phyloP scores from a whole-genome alignment of 805 yeast species.

The Metschnikowia orientalis region DNA sequence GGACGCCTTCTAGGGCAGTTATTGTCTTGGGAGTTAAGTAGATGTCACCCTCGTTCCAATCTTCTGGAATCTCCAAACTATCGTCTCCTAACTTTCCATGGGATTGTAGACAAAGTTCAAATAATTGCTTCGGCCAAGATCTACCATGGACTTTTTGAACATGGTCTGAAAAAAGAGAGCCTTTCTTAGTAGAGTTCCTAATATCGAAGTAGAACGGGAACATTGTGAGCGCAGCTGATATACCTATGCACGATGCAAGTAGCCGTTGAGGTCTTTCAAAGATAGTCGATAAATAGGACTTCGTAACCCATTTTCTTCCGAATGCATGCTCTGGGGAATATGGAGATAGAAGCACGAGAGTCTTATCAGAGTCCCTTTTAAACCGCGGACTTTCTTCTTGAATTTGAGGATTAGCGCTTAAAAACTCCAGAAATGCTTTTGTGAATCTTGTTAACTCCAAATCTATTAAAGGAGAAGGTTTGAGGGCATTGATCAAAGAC shows the following conservation, averaged over 20 bases:
- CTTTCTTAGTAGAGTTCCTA: slow-evolving; percentile 42
- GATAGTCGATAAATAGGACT: slow-evolving; percentile 58
- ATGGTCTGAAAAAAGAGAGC: slow-evolving; percentile 52
- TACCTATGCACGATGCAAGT: slow-evolving; percentile 72
- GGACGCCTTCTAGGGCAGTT: slow-evolving; percentile 69
- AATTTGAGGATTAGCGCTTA: slow-evolving; percentile 40
- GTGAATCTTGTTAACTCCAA: slow-evolving; percentile 33
- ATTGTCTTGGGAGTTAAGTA: slow-evolving; percentile 63
- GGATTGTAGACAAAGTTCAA: slow-evolving; percentile 57
- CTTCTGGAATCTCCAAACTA: slow-evolving; percentile 69
- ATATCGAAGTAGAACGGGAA: slow-evolving; percentile 56
- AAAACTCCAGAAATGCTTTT: slow-evolving; percentile 40
- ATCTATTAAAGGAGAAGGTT: slow-evolving; percentile 36
- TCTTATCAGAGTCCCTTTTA: slow-evolving; percentile 36
- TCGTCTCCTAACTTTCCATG: slow-evolving; percentile 47
- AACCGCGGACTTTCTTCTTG: slow-evolving; percentile 38
- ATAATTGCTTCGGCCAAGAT: slow-evolving; percentile 63
- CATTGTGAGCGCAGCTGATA: slow-evolving; percentile 69
- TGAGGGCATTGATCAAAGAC: slow-evolving; percentile 15
- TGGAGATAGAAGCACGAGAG: slow-evolving; percentile 65
- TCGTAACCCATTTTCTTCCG: slow-evolving; percentile 73
- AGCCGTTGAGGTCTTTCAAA: slow-evolving; percentile 82
- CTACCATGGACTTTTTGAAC: slow-evolving; percentile 68
- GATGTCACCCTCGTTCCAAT: slow-evolving; percentile 82
- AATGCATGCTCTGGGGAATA: slow-evolving; percentile 67